Evolutionary conservation across 768 basidiomycete species (phyloP), one percentile per base, ranked within the genome.

Genomic region (Naganishia kalamii): DNA sequence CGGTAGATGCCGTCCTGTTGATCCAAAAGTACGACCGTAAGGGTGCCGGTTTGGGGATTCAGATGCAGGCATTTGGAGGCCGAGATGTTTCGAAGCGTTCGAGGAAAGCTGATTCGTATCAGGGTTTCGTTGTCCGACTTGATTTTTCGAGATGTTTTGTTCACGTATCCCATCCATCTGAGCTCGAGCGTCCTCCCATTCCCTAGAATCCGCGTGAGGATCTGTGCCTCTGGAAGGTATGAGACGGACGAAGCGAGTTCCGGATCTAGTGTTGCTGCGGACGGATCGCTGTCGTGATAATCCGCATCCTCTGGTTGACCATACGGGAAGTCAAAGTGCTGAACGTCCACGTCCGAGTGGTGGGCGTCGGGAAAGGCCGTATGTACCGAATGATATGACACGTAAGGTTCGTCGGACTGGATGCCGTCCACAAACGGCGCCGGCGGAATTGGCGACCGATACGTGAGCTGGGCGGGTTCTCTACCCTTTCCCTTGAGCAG

Each of bases 181-280:
- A 77, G 68, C 51, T 77, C 75, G 25, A 77, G 67, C 12, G 65
- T 68, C 47, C 72, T 69, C 19, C 71, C 74, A 60, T 77, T 75
- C 32, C 70, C 66, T 47, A 75, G 69, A 19, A 67, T 48, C 50
- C 75, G 62, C 21, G 71, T 72, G 13, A 75, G 63, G 32, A 73
- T 65, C 13, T 69, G 65, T 44, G 67, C 68, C 2, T 65, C 48
- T 25, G 69, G 61, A 40, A 72, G 63, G 25, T 70, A 64, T 17
- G 69, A 51, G 15, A 63, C 63, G 2, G 74, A 77, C 0, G 69
- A 49, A 19, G 75, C 75, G 30, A 75, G 75, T 52, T 75, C 74
- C 8, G 73, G 73, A 54, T 73, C 68, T 57, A 11, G 47, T 27
- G n/a, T 8, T 21, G 13, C 5, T 30, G 23, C 21, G 7, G 17